Evolutionary conservation across 2,329 filamentous ascomycete species (phyloP), one percentile per base, ranked within the genome.

Genomic region (Calycina marina): DNA sequence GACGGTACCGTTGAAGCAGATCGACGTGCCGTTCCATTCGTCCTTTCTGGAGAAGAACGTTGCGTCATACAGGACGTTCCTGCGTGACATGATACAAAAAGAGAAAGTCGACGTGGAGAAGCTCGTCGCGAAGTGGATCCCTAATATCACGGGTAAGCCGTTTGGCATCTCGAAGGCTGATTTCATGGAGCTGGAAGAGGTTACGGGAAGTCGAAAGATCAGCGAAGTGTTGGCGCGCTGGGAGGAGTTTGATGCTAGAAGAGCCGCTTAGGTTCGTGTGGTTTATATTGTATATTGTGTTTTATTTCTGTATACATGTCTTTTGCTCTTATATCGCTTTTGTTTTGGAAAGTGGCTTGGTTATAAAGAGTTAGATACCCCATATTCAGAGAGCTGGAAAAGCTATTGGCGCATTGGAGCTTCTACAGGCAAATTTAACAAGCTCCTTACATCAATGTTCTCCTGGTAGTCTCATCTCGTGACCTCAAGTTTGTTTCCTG

Each of bases 1-100:
- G 3, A 52, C 47, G 1, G 47, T 50, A 9, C 51, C 51, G 4
- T 43, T 54, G n/a, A 32, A 32, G n/a, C 47, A 49, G 8, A 51
- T 54, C 17, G 51, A 53, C 29, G 47, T 54, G 3, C 51, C 51
- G 2, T 54, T 54, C 33, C 51, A 54, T 38, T 48, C 44, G 3
- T 40, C 37, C n/a, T 48, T 39, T 34, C 34, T 54, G 12, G 38
- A 35, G 3, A 30, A 41, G 5, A 38, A 40, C 6, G 31, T 53
- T 15, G 34, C 29, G 0, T 27, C 40, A 0, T 54, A 42, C 39
- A 35, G 50, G 8, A 22, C 38, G 4, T 38, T 43, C 12, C 34
- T 54, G 4, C 8, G 11, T 6, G 11, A 22, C 2, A 46, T 40
- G 14, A 49, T 56, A 9, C 17, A 40, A 10, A 30, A 37, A 12